phyloP scores from a whole-genome alignment of 2,329 filamentous ascomycete species.

The Hysterium pulicare region DNA sequence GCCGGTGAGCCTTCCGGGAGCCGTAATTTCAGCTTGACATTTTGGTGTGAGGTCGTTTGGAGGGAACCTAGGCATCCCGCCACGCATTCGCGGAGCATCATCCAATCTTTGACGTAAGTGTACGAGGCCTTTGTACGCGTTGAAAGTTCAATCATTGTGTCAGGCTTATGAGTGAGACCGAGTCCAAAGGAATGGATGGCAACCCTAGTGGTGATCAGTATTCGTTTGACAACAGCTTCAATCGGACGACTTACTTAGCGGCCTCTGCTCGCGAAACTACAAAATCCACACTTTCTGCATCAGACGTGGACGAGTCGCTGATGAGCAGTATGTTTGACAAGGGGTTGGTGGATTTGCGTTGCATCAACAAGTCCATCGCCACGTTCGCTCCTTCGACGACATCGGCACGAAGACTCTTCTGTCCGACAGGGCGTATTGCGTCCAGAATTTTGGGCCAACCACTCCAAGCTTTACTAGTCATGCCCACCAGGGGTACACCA shows the following conservation, averaged over 20 bases:
- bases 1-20: conserved; percentile 94
- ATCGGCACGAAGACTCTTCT: conserved; percentile 94
- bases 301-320: conserved; percentile 92
- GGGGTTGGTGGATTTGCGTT: conserved; percentile 91
- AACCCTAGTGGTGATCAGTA: conserved; percentile 56
- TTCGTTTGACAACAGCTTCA: conserved; percentile 5
- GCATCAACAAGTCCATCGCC: conserved; percentile 98
- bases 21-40: conserved; percentile 91
- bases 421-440: conserved; percentile 87
- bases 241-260: conserved; percentile 68
- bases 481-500: conserved; percentile 91
- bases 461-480: conserved; percentile 92
- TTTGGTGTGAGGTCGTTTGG: conserved; percentile 95
- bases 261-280: conserved; percentile 95
- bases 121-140: conserved; percentile 95
- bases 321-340: conserved; percentile 95
- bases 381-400: conserved; percentile 97
- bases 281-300: conserved; percentile 94
- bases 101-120: conserved; percentile 99
- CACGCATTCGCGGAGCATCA: conserved; percentile 97
- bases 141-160: conserved; percentile 97
- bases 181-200: conserved; percentile 95
- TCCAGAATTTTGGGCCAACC: conserved; percentile 85
- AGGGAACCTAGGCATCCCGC: conserved; percentile 89
- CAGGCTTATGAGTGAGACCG: conserved; percentile 94